Base-by-base conservation (phyloP, 2,329 filamentous ascomycete species). In the Epichloe aotearoae region DNA sequence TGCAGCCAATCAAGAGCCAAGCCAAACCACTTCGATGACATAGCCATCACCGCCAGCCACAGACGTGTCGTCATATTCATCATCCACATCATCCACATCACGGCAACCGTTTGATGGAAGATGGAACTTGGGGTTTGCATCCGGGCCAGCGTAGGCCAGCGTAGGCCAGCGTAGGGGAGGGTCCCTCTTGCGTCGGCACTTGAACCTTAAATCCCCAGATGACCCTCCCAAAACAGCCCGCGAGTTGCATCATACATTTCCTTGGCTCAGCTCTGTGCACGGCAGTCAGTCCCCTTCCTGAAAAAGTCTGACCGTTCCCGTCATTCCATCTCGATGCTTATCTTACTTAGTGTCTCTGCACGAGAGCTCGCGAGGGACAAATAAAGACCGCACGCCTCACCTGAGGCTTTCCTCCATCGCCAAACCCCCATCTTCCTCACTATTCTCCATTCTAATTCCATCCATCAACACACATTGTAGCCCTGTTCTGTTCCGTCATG, bases 401-500 rank as follows among this genome's bases (percentile, higher is more conserved):
- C 30, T 11, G 3, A 4, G 8, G 30, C 30, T 4, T 4, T 4
- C 30, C 3, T 11, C 3, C 30, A 11, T 11, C 23, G 12, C 41
- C 42, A 42, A 14, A 6, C 41, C 17, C 15, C 42, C 42, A 20
- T 42, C 19, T 23, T 20, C 40, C 12, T 10, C 1, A 0, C 5
- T 30, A 11, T 4, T 30, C 30, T 30, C 30, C 30, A 30, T 30
- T 30, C 30, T 0, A 10, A 11, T 4, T 11, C 30, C 30, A 30
- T 30, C 30, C 30, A 11, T 11, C 30, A 30, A 30, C 26, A 30
- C 8, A 30, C 3, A 30, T 10, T 10, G 1, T 10, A 4, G 7
- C 26, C 26, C 26, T 30, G 26, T 10, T 30, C 26, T 4, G 26
- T 30, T 4, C 8, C 26, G 26, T 4, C 47, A 67, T 68, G 65